phyloP scores from a whole-genome alignment of 306 rosid species.

The Senna siamea region DNA sequence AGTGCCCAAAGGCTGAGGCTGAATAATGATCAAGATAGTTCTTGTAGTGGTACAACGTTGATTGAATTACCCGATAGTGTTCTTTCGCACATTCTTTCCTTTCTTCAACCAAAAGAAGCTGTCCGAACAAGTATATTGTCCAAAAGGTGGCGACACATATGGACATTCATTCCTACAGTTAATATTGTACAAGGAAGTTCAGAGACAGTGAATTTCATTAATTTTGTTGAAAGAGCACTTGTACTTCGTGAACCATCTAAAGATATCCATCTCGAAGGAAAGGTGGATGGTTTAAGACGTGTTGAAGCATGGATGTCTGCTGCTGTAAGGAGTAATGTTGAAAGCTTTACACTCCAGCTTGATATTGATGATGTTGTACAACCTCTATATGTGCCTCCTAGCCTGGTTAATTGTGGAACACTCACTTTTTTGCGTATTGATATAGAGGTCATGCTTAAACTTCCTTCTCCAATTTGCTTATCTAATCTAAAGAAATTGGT shows the following conservation, averaged over 20 bases:
- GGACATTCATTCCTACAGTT: slow-evolving; percentile 23
- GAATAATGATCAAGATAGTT: neutral
- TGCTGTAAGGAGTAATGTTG: slow-evolving; percentile 24
- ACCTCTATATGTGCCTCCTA: slow-evolving; percentile 13
- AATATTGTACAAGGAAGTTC: neutral
- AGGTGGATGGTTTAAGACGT: slow-evolving; percentile 3
- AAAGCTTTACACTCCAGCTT: neutral
- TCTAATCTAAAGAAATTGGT: slow-evolving; percentile 23
- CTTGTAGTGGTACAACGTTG: neutral
- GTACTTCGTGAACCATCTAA: neutral
- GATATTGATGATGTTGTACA: neutral
- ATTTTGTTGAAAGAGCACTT: slow-evolving; percentile 29
- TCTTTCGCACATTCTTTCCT: slow-evolving; percentile 19
- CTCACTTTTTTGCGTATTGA: neutral
- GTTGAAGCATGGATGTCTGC: slow-evolving; percentile 23
- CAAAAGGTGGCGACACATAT: slow-evolving; percentile 30
- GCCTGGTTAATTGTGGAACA: slow-evolving; percentile 21
- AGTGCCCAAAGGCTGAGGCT: neutral
- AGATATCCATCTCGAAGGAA: neutral
- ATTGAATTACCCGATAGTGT: slow-evolving; percentile 26
- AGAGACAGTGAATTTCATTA: slow-evolving; percentile 15
- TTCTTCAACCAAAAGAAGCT: slow-evolving; percentile 31
- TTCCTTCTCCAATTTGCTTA: slow-evolving; percentile 28
- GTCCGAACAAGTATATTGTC: slow-evolving; percentile 36
- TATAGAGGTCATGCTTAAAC: neutral